Evolutionary conservation across 1,284 basidiomycete genomes (phyloP).

Genomic region (Cryptococcus sp.): DNA sequence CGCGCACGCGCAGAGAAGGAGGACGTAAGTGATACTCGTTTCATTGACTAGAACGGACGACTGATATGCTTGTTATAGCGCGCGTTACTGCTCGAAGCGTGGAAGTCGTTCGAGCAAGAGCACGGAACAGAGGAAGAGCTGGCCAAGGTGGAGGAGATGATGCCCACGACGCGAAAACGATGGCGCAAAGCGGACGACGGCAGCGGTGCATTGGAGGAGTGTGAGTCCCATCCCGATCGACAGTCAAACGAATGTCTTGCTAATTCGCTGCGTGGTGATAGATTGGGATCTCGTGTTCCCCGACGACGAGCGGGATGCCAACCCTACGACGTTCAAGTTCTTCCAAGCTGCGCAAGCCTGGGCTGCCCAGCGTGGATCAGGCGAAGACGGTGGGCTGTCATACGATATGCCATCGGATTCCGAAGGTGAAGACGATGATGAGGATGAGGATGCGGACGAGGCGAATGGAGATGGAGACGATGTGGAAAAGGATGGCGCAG

Average conservation of each 20-base stretch:
- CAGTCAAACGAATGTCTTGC: too few relatives aligned
- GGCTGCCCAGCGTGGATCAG: slow-evolving; percentile 53
- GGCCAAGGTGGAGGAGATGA: slow-evolving; percentile 78
- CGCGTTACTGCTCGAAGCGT: slow-evolving; percentile 83
- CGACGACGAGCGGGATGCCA: slow-evolving; percentile 88
- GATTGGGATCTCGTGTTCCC: slow-evolving; percentile 94
- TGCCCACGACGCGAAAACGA: slow-evolving; percentile 86
- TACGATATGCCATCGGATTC: slow-evolving; percentile 46
- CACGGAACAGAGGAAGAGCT: slow-evolving; percentile 71
- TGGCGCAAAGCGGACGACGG: slow-evolving; percentile 79
- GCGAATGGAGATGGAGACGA: slow-evolving; percentile 19
- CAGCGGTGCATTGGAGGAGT: slow-evolving; percentile 78
- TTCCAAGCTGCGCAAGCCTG: slow-evolving; percentile 90
- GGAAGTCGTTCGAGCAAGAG: slow-evolving; percentile 86
- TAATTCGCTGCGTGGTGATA: too few relatives aligned
- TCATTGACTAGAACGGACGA: too few relatives aligned
- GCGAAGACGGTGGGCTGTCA: slow-evolving; percentile 30
- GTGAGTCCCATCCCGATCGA: slow-evolving; percentile 58
- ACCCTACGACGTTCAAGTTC: slow-evolving; percentile 90
- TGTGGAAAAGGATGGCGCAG: slow-evolving; percentile 16
- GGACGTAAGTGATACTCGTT: slow-evolving; percentile 62
- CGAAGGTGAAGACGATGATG: slow-evolving; percentile 44
- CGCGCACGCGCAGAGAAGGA: slow-evolving; percentile 78
- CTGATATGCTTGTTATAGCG: slow-evolving; percentile 59
- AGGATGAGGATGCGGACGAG: slow-evolving; percentile 31